phyloP scores from a whole-genome alignment of 2,329 filamentous ascomycete genomes.

The Colletotrichum camelliae region DNA sequence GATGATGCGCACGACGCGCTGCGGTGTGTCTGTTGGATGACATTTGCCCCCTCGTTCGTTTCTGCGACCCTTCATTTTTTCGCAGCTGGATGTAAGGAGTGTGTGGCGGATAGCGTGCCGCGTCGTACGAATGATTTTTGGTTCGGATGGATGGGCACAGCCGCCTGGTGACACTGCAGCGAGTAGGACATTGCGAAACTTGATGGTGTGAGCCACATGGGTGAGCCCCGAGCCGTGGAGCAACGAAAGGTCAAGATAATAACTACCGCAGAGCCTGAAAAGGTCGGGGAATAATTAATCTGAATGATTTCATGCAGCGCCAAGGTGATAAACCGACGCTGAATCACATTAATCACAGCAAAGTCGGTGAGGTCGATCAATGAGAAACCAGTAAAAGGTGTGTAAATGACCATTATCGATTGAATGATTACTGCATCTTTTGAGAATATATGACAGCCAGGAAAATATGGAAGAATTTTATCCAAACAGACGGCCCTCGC shows the following conservation, averaged over 20 bases:
- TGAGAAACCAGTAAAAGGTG: neutral
- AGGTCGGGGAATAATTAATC: neutral
- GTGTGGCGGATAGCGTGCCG: neutral
- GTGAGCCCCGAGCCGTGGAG: neutral
- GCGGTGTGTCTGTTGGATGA: neutral
- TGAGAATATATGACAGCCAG: constrained; percentile 12
- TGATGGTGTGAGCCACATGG: neutral
- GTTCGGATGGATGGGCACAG: neutral
- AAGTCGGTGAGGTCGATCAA: neutral
- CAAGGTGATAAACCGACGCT: neutral
- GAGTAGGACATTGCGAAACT: neutral
- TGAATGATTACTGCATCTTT: constrained; percentile 14
- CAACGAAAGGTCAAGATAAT: neutral
- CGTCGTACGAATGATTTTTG: neutral
- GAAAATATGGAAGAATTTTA: neutral
- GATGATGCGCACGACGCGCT: neutral
- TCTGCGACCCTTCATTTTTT: neutral
- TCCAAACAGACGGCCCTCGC: neutral
- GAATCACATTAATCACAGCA: neutral
- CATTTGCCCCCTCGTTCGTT: neutral
- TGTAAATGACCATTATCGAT: constrained; percentile 9
- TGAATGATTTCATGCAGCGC: neutral
- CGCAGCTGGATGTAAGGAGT: neutral
- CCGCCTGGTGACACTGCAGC: neutral
- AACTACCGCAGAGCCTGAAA: neutral